Evolutionary conservation across 1,139 yeast species (phyloP).

Genomic region (Nakaseomyces delphensis): DNA sequence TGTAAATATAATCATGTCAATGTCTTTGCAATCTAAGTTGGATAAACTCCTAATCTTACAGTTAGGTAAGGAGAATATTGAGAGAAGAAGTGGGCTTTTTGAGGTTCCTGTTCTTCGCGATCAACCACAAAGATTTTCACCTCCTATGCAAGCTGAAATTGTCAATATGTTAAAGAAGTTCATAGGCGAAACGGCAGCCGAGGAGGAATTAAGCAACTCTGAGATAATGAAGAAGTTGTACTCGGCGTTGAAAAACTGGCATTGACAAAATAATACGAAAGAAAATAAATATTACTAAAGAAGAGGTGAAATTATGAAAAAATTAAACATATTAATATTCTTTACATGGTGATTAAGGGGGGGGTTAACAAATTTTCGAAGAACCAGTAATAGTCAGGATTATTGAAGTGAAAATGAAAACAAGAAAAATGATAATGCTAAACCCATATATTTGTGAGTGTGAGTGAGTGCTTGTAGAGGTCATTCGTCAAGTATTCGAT

Average conservation of each 20-base stretch:
- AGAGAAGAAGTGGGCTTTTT: neutral
- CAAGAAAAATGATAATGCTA: too few relatives aligned
- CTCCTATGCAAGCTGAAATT: slow-evolving; percentile 1
- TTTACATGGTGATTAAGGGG: neutral
- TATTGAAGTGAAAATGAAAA: neutral
- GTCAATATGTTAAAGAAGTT: neutral
- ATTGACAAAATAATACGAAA: neutral
- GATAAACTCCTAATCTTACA: neutral
- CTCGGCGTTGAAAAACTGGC: neutral
- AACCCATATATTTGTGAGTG: too few relatives aligned
- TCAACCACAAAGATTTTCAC: neutral
- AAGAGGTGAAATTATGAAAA: neutral
- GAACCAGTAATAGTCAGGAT: too few relatives aligned
- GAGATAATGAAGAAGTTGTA: neutral
- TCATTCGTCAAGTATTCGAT: too few relatives aligned
- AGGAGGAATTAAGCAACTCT: neutral
- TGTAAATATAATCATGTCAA: neutral
- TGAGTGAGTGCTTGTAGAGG: too few relatives aligned
- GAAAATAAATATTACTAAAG: neutral
- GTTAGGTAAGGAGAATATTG: neutral
- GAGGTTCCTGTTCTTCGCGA: neutral
- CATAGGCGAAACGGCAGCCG: neutral
- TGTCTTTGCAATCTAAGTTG: slow-evolving; percentile 2
- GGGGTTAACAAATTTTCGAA: too few relatives aligned
- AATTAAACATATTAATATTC: neutral